A percentile compares a stretch with the other conserved stretches of the same genome.
Conservation (phyloP, 2,329 filamentous ascomycete genomes). For the Fusarium aywerte region DNA sequence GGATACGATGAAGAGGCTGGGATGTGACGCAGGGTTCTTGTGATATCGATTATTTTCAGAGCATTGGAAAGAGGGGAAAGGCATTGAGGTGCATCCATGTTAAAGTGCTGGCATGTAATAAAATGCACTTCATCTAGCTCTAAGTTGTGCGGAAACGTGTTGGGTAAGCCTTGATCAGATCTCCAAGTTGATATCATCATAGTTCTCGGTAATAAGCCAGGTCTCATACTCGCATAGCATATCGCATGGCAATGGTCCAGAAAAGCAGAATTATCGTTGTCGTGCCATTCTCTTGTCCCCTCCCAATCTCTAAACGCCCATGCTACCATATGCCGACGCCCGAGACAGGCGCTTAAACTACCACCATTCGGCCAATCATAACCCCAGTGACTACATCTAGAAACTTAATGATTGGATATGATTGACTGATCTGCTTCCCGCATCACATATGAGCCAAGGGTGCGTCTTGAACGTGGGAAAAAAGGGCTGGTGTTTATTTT, state of each 20-base stretch:
- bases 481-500: conserved; percentile 36
- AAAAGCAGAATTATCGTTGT: conserved; percentile 6
- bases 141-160: background rate
- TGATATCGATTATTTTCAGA: background rate
- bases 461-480: conserved; percentile 25
- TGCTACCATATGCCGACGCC: conserved; percentile 31
- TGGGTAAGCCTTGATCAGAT: background rate
- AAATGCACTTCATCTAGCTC: background rate
- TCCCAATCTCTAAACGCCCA: conserved; percentile 29
- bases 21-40: background rate
- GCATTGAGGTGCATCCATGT: background rate
- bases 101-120: background rate
- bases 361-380: conserved; percentile 28
- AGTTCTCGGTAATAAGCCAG: background rate
- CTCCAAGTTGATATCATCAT: background rate
- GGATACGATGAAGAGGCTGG: conserved; percentile 10
- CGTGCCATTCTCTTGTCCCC: conserved; percentile 14
- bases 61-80: background rate
- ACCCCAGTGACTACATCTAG: conserved; percentile 4
- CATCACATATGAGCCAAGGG: conserved; percentile 29
- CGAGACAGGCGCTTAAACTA: conserved; percentile 39
- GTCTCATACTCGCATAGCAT: conserved; percentile 10
- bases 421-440: conserved; percentile 21
- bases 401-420: conserved; percentile 30
- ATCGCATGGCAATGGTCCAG: conserved; percentile 22